Evolutionary conservation across 306 rosid species (phyloP), one percentile per base, ranked within the genome.

Genomic region (Parietaria judaica): DNA sequence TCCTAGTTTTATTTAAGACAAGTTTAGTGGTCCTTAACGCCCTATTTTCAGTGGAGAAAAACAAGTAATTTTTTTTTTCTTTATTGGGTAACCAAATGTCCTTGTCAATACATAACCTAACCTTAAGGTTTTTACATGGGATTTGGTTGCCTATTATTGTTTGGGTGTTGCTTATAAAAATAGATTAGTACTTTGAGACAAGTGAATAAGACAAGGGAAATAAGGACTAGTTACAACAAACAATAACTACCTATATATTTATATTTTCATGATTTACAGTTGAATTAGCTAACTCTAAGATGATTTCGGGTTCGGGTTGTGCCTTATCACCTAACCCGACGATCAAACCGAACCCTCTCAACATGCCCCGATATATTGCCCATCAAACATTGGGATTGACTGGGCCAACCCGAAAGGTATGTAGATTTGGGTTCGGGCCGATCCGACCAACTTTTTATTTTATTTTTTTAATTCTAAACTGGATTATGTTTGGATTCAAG

Each of bases 141-240:
- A n/a, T 46, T 61, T 61, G 66, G 66, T 46, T 48, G 45, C 66
- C 11, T 15, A 46, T 62, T 62, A 11, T 47, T 60, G 12, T 11
- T 13, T 14, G 6, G 9, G 35, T 0, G 35, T 47, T 9, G 13
- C 6, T 14, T 43, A n/a, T 49, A 52, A 63, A 16, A 1, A 12
- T 31, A 11, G 45, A 36, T 35, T 16, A 14, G n/a, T 63, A 50
- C n/a, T 6, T 3, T 5, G 13, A 60, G 68, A 53, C 68, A 39
- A 51, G 50, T 6, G 17, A 14, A 12, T n/a, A 53, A 64, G 60
- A 53, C 68, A 64, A 64, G 36, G 37, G 5, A 52, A 41, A 38
- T 17, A 60, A 14, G 68, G 68, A 64, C 53, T 64, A 23, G 68
- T 64, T 64, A 54, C 7, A 49, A 7, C 56, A 39, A 41, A 36